These are phyloP conservation scores for Bipolaris sorokiniana DNA, from an alignment of 2,329 filamentous ascomycete genomes.

Conservation along the genomic window DNA sequence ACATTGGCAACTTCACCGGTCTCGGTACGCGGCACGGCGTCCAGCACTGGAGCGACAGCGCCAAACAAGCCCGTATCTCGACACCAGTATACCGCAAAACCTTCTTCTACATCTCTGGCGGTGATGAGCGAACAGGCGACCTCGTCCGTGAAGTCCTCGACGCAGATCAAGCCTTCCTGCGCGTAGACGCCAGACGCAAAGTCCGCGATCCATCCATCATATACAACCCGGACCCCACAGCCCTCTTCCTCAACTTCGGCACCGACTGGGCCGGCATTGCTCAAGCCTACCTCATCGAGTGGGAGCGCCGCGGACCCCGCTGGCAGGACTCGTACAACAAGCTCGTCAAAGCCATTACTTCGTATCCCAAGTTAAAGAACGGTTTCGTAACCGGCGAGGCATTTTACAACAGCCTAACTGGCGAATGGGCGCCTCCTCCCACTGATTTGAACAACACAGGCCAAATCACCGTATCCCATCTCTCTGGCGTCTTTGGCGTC, in stretches of 20 bases:
- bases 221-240: constrained; percentile 51
- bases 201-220: constrained; percentile 61
- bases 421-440: constrained; percentile 60
- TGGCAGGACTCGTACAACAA: constrained; percentile 61
- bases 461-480: constrained; percentile 60
- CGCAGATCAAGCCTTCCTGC: constrained; percentile 59
- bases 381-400: constrained; percentile 65
- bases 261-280: constrained; percentile 66
- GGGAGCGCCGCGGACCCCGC: constrained; percentile 62
- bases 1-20: constrained; percentile 63
- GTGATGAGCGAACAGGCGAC: constrained; percentile 63
- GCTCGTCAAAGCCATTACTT: constrained; percentile 56
- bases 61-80: constrained; percentile 67
- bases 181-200: constrained; percentile 64
- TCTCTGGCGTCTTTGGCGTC: constrained; percentile 65
- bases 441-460: constrained; percentile 61
- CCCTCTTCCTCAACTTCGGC: constrained; percentile 60
- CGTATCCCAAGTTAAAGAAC: constrained; percentile 62
- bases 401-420: constrained; percentile 58
- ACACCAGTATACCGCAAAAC: constrained; percentile 63
- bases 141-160: constrained; percentile 60
- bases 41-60: constrained; percentile 66
- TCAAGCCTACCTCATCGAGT: constrained; percentile 64
- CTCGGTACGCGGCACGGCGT: constrained; percentile 68
- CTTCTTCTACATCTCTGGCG: constrained; percentile 64